Conservation (phyloP, 2,329 filamentous ascomycete species). For the Talaromyces funiculosus region DNA sequence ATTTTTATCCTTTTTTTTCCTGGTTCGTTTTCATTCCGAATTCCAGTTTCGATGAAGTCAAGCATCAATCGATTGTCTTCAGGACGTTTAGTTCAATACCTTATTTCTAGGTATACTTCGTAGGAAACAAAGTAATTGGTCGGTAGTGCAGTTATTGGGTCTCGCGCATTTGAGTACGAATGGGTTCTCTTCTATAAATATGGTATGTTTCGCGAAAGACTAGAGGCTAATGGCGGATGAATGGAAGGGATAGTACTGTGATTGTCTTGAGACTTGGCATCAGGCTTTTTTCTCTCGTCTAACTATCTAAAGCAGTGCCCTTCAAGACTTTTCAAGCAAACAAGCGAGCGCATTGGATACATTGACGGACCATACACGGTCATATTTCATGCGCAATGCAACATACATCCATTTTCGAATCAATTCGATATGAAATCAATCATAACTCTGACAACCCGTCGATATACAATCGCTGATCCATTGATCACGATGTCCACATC, state of each 20-base stretch:
- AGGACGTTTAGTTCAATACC: not conserved
- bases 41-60: not conserved
- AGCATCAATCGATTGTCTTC: not conserved
- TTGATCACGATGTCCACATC: not conserved
- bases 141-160: not conserved
- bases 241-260: not conserved
- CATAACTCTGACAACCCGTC: not conserved
- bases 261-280: too few relatives aligned
- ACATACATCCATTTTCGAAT: not conserved
- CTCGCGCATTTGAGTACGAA: not conserved
- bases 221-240: not conserved
- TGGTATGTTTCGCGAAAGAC: not conserved
- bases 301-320: too few relatives aligned
- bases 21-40: not conserved
- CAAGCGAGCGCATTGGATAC: not conserved
- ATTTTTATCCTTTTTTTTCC: not conserved
- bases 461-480: not conserved
- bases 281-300: too few relatives aligned
- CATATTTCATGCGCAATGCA: not conserved
- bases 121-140: not conserved
- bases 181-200: too few relatives aligned
- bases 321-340: too few relatives aligned
- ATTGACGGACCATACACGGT: not conserved
- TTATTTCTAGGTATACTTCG: not conserved
- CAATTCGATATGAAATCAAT: not conserved